A percentile compares a stretch with the other conserved stretches of the same genome.
Conservation (phyloP, 129 eudicot genomes). For the Helianthus annuus region HanXRQr2.0-SUNRISE NC_035436.2:182510083-182510582, state of each 20-base stretch:
- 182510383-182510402: slow-evolving; percentile 78
- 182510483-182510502: slow-evolving; percentile 89
- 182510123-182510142: no score
- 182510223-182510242: slow-evolving; percentile 65
- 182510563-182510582: no score
- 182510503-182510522: slow-evolving; percentile 67
- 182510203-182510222: slow-evolving; percentile 67
- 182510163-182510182: no score
- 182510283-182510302: slow-evolving; percentile 86
- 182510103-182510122: no score
- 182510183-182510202: slow-evolving; percentile 90
- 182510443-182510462: background rate
- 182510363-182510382: slow-evolving; percentile 60
- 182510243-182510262: slow-evolving; percentile 48
- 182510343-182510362: slow-evolving; percentile 45
- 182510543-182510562: no score
- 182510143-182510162: no score
- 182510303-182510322: slow-evolving; percentile 66
- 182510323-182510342: slow-evolving; percentile 65
- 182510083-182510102: no score
- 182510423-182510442: background rate
- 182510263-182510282: slow-evolving; percentile 55
- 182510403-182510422: slow-evolving; percentile 46
- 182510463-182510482: background rate
- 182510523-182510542: slow-evolving; percentile 56